Conservation (phyloP, 768 basidiomycete species). For the Boletus sp. region DNA sequence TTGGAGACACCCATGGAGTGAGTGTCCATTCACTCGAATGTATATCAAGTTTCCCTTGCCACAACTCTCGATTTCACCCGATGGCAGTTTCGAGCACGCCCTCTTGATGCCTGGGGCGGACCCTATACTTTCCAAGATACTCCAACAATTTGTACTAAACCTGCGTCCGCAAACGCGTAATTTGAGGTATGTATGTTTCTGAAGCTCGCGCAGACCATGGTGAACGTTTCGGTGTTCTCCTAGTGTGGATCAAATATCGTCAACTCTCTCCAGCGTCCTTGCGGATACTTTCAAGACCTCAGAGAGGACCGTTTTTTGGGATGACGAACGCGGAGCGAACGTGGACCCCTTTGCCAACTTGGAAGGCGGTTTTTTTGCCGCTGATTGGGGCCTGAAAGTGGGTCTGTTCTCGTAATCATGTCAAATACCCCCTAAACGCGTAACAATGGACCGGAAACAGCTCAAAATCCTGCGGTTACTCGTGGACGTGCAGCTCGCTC, state of each 20-base stretch:
- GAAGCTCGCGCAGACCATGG: constrained; percentile 23
- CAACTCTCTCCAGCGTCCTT: constrained; percentile 66
- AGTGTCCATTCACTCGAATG: constrained; percentile 36
- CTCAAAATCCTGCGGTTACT: constrained; percentile 81
- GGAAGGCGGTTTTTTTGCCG: constrained; percentile 73
- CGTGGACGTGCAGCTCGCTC: constrained; percentile 78
- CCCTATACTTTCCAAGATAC: constrained; percentile 68
- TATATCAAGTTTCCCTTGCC: constrained; percentile 20
- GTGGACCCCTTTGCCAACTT: constrained; percentile 69
- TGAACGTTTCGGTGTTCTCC: constrained; percentile 32
- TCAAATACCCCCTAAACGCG: constrained; percentile 31
- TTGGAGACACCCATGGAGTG: constrained; percentile 83
- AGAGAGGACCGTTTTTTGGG: constrained; percentile 80
- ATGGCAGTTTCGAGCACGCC: constrained; percentile 72
- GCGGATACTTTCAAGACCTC: constrained; percentile 70
- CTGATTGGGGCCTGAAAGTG: constrained; percentile 84
- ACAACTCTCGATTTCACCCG: constrained; percentile 33
- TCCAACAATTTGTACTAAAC: constrained; percentile 76
- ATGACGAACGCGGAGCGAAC: constrained; percentile 63
- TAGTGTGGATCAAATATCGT: constrained; percentile 81
- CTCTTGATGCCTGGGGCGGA: constrained; percentile 71
- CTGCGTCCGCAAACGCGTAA: constrained; percentile 88
- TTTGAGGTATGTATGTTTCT: constrained; percentile 61
- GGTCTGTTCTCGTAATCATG: constrained; percentile 33
- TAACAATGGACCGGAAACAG: constrained; percentile 39